Conservation (phyloP, 208 protist species). For the Herpetomonas tarakana region DNA sequence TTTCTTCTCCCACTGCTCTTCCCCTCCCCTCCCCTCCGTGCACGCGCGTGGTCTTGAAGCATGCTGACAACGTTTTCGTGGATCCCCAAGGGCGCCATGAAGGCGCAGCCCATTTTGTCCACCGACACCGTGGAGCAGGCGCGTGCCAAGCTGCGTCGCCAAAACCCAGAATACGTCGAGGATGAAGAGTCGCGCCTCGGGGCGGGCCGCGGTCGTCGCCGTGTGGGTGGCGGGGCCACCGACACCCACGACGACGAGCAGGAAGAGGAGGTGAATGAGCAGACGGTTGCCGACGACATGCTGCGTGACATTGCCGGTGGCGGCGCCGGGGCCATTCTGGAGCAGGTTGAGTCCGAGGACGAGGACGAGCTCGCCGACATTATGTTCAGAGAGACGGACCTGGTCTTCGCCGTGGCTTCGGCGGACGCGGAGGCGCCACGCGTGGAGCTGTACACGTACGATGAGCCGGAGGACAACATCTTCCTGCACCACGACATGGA, state of each 20-base stretch:
- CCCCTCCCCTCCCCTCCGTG: background rate
- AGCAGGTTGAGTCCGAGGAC: slow-evolving; percentile 81
- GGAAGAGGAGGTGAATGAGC: slow-evolving; percentile 30
- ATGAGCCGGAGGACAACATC: slow-evolving; percentile 93
- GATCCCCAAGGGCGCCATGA: slow-evolving; percentile 86
- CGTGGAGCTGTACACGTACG: slow-evolving; percentile 95
- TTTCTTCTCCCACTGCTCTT: background rate
- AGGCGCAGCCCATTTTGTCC: slow-evolving; percentile 69
- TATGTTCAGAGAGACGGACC: slow-evolving; percentile 91
- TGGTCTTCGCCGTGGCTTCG: slow-evolving; percentile 63
- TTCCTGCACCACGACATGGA: slow-evolving; percentile 98
- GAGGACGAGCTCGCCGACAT: slow-evolving; percentile 90
- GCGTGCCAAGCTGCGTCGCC: slow-evolving; percentile 59
- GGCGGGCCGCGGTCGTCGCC: background rate
- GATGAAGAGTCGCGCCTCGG: slow-evolving; percentile 21
- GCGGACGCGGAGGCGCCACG: slow-evolving; percentile 74
- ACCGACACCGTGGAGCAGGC: slow-evolving; percentile 71
- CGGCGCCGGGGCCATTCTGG: slow-evolving; percentile 60
- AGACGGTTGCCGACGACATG: slow-evolving; percentile 44
- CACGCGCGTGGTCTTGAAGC: no score
- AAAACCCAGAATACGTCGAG: slow-evolving; percentile 62
- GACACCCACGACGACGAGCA: slow-evolving; percentile 16
- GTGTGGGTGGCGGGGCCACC: slow-evolving; percentile 9
- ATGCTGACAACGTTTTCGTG: slow-evolving; percentile 86
- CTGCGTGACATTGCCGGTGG: slow-evolving; percentile 66